Evolutionary conservation across 73 alveolate species (phyloP).

Genomic region (Tetrahymena thermophila): DNA sequence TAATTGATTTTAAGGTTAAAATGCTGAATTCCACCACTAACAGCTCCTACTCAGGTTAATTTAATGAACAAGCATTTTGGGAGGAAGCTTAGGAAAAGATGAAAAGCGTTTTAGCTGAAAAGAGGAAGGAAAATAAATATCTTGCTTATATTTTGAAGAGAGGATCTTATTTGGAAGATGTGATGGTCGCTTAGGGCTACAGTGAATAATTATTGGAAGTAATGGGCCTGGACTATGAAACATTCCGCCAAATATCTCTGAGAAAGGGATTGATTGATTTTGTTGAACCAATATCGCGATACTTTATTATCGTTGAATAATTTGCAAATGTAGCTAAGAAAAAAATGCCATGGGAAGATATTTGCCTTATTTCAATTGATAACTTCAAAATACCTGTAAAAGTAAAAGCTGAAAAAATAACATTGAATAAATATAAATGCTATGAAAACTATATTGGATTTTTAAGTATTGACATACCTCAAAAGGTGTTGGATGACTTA

Average conservation of each 20-base stretch:
- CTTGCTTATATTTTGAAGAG: background rate
- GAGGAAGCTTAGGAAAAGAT: background rate
- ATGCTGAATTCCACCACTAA: background rate
- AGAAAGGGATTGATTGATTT: background rate
- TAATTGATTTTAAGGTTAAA: background rate
- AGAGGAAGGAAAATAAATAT: background rate
- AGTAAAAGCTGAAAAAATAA: background rate
- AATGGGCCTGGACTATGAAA: background rate
- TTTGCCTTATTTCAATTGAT: background rate
- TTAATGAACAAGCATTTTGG: background rate
- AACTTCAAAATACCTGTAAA: background rate
- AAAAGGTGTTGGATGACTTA: background rate
- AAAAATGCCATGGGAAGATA: background rate
- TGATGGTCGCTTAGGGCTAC: background rate
- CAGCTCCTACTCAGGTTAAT: background rate
- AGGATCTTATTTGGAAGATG: background rate
- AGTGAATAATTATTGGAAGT: background rate
- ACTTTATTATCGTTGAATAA: background rate
- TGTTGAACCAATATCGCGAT: background rate
- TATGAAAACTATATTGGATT: background rate
- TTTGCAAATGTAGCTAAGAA: background rate
- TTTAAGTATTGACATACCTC: background rate
- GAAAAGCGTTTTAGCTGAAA: background rate
- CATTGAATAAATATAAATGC: background rate
- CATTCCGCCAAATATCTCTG: background rate